Conservation (phyloP, 208 protist species). For the Balamuthia mandrillaris region DNA sequence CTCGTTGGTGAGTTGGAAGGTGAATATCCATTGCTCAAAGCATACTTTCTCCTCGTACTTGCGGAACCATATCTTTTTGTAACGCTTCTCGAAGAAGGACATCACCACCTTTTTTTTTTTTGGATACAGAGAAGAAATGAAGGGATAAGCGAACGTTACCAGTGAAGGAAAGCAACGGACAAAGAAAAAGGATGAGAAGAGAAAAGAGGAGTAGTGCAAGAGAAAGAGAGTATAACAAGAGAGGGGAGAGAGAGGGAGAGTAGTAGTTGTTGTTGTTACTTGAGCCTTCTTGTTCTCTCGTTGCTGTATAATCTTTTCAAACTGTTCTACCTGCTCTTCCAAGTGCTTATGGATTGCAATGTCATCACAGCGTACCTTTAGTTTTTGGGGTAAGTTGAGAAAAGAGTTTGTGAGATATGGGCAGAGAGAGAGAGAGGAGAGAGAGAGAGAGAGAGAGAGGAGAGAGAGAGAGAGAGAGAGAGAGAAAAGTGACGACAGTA, state of each 20-base stretch:
- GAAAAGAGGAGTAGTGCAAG: background rate
- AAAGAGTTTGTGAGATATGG: no score
- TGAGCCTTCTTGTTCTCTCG: background rate
- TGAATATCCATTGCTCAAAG: slow-evolving; percentile 24
- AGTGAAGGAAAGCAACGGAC: background rate
- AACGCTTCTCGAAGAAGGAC: background rate
- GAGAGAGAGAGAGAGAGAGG: no score
- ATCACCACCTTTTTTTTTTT: slow-evolving; percentile 8
- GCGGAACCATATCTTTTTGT: background rate
- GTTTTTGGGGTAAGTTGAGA: no score
- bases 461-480: no score
- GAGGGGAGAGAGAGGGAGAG: no score
- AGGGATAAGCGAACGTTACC: no score
- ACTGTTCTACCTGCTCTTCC: background rate
- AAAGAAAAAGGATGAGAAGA: background rate
- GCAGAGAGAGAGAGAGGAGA: no score
- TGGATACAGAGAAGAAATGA: no score
- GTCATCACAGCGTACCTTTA: background rate
- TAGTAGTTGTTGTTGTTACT: no score
- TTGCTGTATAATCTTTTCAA: background rate
- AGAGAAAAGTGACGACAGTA: no score
- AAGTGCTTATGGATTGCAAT: background rate
- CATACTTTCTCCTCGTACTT: slow-evolving; percentile 1
- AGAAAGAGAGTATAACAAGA: no score
- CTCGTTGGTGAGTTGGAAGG: background rate